phyloP scores from a whole-genome alignment of 164 flowering plant species.

The Brasenia schreberi region DNA sequence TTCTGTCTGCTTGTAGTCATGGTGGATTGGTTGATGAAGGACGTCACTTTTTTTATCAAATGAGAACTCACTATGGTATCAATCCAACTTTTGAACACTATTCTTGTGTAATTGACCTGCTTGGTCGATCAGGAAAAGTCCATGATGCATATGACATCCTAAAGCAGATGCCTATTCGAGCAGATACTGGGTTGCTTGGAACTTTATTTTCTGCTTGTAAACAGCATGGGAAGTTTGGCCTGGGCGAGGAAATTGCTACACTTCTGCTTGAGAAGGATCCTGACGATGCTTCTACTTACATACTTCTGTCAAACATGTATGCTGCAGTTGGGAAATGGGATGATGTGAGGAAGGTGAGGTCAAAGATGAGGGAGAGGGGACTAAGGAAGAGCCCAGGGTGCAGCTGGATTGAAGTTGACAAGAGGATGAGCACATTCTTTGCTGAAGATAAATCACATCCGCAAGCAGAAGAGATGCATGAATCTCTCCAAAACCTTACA shows the following conservation, averaged over 20 bases:
- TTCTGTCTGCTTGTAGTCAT: conserved; percentile 64
- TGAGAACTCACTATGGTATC: conserved; percentile 29
- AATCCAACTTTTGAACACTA: conserved; percentile 45
- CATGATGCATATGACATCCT: conserved; percentile 49
- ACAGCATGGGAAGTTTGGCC: conserved; percentile 28
- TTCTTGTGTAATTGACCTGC: conserved; percentile 56
- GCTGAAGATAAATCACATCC: conserved; percentile 35
- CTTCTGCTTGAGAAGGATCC: conserved; percentile 41
- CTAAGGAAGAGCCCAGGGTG: conserved; percentile 63
- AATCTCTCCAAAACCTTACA: conserved; percentile 29
- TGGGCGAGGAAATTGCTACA: conserved; percentile 43
- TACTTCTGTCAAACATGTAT: conserved; percentile 48
- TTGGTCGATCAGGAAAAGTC: conserved; percentile 61
- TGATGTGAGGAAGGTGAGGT: conserved; percentile 32
- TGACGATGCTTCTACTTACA: conserved; percentile 35
- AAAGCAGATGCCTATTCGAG: conserved; percentile 16
- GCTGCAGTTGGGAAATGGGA: conserved; percentile 47
- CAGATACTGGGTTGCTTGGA: conserved; percentile 36
- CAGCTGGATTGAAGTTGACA: conserved; percentile 63
- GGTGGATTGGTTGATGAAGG: conserved; percentile 66
- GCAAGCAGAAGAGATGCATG: conserved; percentile 19
- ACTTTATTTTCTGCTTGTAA: conserved; percentile 53
- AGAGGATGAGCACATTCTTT: conserved; percentile 31
- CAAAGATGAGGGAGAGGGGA: conserved; percentile 38
- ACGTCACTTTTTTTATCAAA: conserved; percentile 29